Evolutionary conservation across 345 rosid species (phyloP), one percentile per base, ranked within the genome.

Genomic region (Abelmoschus esculentus): DNA sequence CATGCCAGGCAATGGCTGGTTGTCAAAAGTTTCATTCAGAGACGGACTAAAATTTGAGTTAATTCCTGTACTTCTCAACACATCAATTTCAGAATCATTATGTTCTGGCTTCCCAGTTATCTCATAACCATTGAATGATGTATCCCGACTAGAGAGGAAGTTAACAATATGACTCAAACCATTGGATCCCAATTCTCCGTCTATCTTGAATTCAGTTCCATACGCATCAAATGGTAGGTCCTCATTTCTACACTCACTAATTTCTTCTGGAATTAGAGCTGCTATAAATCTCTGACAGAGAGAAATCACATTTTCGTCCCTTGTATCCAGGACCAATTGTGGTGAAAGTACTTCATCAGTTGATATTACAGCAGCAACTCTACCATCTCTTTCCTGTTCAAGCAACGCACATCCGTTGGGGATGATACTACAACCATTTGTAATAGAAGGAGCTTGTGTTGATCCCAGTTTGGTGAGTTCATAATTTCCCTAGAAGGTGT

Each of bases 251-350:
- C 67, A 60, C 61, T 68, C 66, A 76, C 67, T 71, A 63, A 86
- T 86, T 61, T 88, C 98, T 80, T 90, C 98, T 4, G 97, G 74
- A 72, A 92, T 85, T 73, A 95, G 74, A 77, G 98, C 93, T 52
- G 98, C 93, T 60, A 95, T 73, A 70, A 90, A 84, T 82, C 90
- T 86, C 79, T 90, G 92, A 57, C 76, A 92, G 76, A 95, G 87
- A 28, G 98, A 78, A 56, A 82, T 71, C 54, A 68, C 76, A 74
- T 76, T 76, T 72, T 61, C 75, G 71, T 84, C 93, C 58, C 73
- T 70, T 49, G 63, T 65, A 47, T 75, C 80, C 12, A 67, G 72
- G 61, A 78, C 63, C 52, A 75, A 76, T 65, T 73, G 78, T 53
- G 83, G 78, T 40, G 79, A 61, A 75, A 61, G 73, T 56, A 58